Base-by-base conservation (phyloP, 345 rosid species). In the Lepidium didymum region DNA sequence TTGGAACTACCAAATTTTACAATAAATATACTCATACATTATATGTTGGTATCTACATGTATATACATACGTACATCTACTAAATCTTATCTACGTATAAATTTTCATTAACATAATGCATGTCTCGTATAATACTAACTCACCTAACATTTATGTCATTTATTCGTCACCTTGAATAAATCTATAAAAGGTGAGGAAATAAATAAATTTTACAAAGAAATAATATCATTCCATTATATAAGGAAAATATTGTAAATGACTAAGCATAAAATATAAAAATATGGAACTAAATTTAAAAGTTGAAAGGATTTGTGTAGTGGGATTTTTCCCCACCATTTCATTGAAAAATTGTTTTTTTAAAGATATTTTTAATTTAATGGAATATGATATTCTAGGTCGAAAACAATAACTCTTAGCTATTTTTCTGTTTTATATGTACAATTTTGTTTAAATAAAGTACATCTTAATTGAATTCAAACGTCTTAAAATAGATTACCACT, bases 261-360 rank as follows among this genome's bases (percentile, higher is more conserved):
- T 34, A 35, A 54, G 11, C 23, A 21, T 10, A 18, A 35, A 44
- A 4, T 27, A 4, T 19, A 51, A 52, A 21, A 52, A 61, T 42
- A 34, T 62, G 29, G 38, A 35, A 56, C 60, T 50, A 18, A 50
- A 51, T 41, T 36, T 12, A 36, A 37, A 5, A 11, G 42, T 5
- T 27, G 42, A 15, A 2, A 37, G 11, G 36, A 60, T 5, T 21
- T 62, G 25, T 25, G 35, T 33, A 25, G 62, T 62, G 56, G 74
- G 55, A 14, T 43, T 53, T 54, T 70, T 36, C 69, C 74, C 69
- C 69, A 71, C 69, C 55, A 36, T 0, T 70, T 37, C 45, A 2
- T 18, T 59, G 0, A 38, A 68, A 37, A 27, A 2, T 21, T 25
- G 3, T 25, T 25, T 25, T 25, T 27, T 4, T 27, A 27, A 27